Percentiles rank a stretch among this genome's conserved stretches.
These are phyloP conservation scores for Avicennia marina DNA, from an alignment of 257 asterid species.

Conservation along the genomic window DNA sequence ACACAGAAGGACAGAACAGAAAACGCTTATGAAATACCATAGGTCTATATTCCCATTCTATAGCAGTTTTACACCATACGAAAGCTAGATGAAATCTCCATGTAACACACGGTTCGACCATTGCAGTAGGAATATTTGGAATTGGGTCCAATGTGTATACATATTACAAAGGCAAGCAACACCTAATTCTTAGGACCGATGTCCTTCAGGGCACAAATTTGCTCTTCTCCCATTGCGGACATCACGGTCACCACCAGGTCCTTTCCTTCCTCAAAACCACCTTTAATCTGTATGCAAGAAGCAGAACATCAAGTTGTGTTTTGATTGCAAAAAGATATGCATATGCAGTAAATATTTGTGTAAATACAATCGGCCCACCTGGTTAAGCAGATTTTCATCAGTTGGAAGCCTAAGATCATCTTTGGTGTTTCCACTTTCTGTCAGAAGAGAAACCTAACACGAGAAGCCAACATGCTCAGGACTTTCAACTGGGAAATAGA, in stretches of 20 bases:
- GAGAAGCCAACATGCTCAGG: not conserved
- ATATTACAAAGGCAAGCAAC: not conserved
- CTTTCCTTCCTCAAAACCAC: conserved; percentile 28
- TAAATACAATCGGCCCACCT: conserved; percentile 4
- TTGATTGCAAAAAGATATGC: too few relatives aligned
- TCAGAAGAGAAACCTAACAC: conserved; percentile 24
- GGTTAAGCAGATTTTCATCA: conserved; percentile 24
- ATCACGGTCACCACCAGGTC: conserved; percentile 29
- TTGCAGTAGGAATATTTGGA: not conserved
- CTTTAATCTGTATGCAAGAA: conserved; percentile 17
- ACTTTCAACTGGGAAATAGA: too few relatives aligned
- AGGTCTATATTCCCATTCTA: conserved; percentile 10
- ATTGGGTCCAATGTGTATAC: not conserved
- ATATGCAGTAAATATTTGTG: too few relatives aligned
- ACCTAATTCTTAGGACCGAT: conserved; percentile 24
- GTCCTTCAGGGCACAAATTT: conserved; percentile 25
- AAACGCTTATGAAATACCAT: conserved; percentile 3
- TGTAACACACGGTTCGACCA: not conserved
- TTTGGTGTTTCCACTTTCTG: conserved; percentile 26
- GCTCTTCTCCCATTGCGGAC: too few relatives aligned
- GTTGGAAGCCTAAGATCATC: too few relatives aligned
- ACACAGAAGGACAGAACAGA: not conserved
- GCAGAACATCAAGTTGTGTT: not conserved
- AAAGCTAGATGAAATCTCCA: not conserved
- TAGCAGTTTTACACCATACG: not conserved